Evolutionary conservation across 441 rosid genomes (phyloP), one percentile per base, ranked within the genome.

Genomic region (Gossypium aridum): DNA sequence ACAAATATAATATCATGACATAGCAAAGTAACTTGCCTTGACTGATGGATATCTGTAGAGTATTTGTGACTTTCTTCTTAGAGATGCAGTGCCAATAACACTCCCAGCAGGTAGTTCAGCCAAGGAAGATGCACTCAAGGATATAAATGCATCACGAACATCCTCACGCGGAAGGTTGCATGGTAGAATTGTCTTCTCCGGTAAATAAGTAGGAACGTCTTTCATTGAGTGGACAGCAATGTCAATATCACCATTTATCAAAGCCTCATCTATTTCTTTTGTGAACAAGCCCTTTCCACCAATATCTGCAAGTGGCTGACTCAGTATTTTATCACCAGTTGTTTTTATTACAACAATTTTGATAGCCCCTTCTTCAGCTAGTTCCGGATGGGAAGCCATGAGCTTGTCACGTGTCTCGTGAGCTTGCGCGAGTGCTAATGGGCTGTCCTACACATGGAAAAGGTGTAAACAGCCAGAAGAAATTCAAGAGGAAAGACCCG

Each of bases 211-310:
- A 0, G 98, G 99, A 54, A 96, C 99, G 79, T 96, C 99, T 77
- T 96, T 96, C 99, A 93, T 96, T 0, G 98, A 96, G 75, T 96
- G 99, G 77, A 93, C 98, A 25, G 98, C 99, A 7, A 93, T 93
- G 83, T 96, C 98, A 62, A 96, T 96, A 28, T 92, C 96, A 69
- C 97, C 87, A 56, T 88, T 90, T n/a, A 96, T 78, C 9, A 96
- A 85, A 0, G 99, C 98, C 86, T 96, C 99, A 1, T 96, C 97
- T 17, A 96, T 93, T 79, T 96, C 98, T 80, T 93, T 96, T 2
- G 99, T 93, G 82, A 96, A 96, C 72, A 96, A 84, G 23, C 99
- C 99, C 83, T 96, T 96, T 74, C 99, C 99, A 73, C 98, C 98
- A 14, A 96, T 96, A 77, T 96, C 98, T 47, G 99, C 98, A 77